These are phyloP conservation scores for Skeletonema marinoi DNA, from an alignment of 108 stramenopile species.

Conservation along the genomic window DNA sequence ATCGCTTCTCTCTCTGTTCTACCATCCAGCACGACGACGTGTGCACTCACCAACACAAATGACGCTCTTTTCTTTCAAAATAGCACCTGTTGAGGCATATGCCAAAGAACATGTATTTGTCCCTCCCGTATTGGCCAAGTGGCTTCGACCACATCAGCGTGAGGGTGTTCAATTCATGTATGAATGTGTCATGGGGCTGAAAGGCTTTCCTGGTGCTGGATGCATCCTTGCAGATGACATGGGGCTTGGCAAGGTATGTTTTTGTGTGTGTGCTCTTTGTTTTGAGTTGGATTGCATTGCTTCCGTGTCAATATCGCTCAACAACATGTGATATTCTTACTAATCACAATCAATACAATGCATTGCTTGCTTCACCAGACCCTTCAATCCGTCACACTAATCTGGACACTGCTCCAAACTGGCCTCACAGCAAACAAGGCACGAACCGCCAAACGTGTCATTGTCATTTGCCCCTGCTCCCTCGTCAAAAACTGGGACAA, in stretches of 20 bases:
- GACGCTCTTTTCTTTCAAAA: not conserved
- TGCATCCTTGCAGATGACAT: constrained; percentile 95
- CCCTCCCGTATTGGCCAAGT: constrained; percentile 92
- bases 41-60: not conserved
- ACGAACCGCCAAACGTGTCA: constrained; percentile 87
- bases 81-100: constrained; percentile 67
- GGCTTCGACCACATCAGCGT: constrained; percentile 97
- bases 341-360: not conserved
- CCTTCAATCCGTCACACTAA: constrained; percentile 90
- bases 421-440: constrained; percentile 78
- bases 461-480: constrained; percentile 96
- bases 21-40: not conserved
- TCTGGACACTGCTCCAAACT: constrained; percentile 96
- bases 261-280: not conserved
- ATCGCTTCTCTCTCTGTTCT: not conserved
- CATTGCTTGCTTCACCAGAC: constrained; percentile 57
- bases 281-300: not conserved
- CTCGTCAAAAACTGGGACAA: constrained; percentile 99
- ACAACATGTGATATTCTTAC: not conserved
- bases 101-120: constrained; percentile 80
- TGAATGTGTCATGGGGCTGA: constrained; percentile 95
- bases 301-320: not conserved
- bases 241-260: constrained; percentile 54
- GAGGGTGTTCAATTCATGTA: constrained; percentile 98
- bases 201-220: constrained; percentile 83